Conservation (phyloP, 306 rosid genomes). For the Styphnolobium japonicum region DNA sequence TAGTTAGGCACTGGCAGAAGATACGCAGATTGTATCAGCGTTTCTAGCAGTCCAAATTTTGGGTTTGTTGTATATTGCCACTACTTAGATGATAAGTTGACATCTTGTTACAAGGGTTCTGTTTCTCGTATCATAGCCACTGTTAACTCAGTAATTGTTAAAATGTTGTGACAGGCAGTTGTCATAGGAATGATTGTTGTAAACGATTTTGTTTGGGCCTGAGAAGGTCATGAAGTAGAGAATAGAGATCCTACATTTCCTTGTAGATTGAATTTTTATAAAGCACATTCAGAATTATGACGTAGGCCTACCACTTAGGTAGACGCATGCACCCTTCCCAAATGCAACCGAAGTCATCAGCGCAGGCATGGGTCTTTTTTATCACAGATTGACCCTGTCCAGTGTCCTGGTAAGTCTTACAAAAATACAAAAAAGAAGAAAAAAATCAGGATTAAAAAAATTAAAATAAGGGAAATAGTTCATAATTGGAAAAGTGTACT, state of each 20-base stretch:
- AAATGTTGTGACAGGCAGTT: neutral
- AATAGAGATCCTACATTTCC: neutral
- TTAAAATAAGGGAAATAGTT: no score
- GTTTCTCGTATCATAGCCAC: neutral
- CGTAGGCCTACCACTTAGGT: neutral
- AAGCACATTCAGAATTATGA: neutral
- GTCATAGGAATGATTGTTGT: neutral
- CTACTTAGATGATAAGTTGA: neutral
- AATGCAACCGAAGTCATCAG: neutral
- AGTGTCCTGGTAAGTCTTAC: neutral
- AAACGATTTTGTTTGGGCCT: neutral
- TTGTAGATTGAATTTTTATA: neutral
- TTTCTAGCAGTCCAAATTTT: slow-evolving; percentile 1
- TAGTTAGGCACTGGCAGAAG: slow-evolving; percentile 9
- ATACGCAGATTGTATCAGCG: slow-evolving; percentile 11
- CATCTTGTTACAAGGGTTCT: slow-evolving; percentile 13
- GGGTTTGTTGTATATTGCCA: slow-evolving; percentile 6
- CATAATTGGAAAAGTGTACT: no score
- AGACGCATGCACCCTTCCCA: neutral
- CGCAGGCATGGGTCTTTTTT: neutral
- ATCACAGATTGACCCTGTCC: neutral
- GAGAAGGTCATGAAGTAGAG: neutral
- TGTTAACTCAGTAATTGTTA: neutral
- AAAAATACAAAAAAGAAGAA: no score
- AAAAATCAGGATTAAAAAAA: no score